A percentile compares a stretch with the other conserved stretches of the same genome.
Conservation (phyloP, 768 basidiomycete species). For the Xerocomus potaroensis region DNA sequence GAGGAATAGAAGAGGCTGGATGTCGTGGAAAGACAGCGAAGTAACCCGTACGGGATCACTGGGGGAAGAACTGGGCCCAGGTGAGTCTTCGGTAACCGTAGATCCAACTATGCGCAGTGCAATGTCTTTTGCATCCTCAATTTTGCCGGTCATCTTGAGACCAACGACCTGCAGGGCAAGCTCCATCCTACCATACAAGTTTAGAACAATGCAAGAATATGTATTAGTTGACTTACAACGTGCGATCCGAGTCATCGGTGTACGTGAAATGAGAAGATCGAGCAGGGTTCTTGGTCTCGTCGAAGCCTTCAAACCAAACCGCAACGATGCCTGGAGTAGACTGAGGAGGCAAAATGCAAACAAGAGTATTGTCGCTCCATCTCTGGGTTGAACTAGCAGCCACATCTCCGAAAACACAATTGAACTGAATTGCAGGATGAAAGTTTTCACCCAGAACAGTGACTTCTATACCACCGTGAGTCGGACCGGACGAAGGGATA, state of each 20-base stretch:
- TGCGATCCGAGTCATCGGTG: conserved; percentile 84
- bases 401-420: conserved; percentile 83
- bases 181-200: conserved; percentile 67
- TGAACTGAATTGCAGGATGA: conserved; percentile 63
- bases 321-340: conserved; percentile 78
- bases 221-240: conserved; percentile 55
- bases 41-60: conserved; percentile 54
- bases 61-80: conserved; percentile 30
- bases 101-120: conserved; percentile 89
- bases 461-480: conserved; percentile 90
- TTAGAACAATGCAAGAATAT: conserved; percentile 7
- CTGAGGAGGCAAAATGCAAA: conserved; percentile 86
- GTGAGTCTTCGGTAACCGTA: conserved; percentile 49
- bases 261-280: conserved; percentile 79
- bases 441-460: conserved; percentile 93
- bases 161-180: conserved; percentile 93
- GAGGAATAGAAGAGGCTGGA: conserved; percentile 54
- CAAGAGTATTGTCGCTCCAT: conserved; percentile 91
- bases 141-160: conserved; percentile 93
- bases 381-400: conserved; percentile 79
- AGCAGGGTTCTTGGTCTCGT: conserved; percentile 51
- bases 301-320: conserved; percentile 82
- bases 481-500: conserved; percentile 81
- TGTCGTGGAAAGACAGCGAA: conserved; percentile 42
- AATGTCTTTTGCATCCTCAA: conserved; percentile 89